Percentiles rank a stretch among this genome's conserved stretches.
Evolutionary conservation across 129 eudicot genomes (phyloP).

Genomic region (Calendula officinalis): DNA sequence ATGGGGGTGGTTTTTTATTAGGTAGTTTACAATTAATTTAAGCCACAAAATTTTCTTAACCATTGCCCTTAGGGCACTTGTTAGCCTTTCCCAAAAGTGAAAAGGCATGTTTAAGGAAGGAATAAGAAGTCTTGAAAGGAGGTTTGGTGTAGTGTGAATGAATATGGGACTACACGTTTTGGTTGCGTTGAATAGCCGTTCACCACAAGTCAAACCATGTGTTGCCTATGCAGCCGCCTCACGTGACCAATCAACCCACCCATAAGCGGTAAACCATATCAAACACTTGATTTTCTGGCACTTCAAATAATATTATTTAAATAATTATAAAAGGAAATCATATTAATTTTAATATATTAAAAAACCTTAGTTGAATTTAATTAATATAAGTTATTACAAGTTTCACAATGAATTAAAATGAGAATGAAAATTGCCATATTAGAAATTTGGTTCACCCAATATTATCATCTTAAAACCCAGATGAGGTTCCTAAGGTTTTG

Average conservation of each 20-base stretch:
- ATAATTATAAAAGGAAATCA: neutral
- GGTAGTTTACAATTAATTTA: no score
- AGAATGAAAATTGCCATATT: no score
- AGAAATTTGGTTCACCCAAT: no score
- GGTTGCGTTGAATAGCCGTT: constrained; percentile 11
- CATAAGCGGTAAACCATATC: neutral
- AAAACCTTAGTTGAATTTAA: no score
- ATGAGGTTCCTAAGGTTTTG: no score
- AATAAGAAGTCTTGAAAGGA: neutral
- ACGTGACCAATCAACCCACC: constrained; percentile 18
- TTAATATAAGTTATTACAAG: no score
- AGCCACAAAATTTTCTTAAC: no score
- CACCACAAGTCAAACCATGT: constrained; percentile 23
- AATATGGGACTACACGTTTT: constrained; percentile 18
- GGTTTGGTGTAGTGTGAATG: constrained; percentile 6
- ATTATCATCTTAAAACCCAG: no score
- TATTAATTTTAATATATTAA: neutral
- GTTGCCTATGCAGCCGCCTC: constrained; percentile 18
- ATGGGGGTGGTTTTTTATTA: no score
- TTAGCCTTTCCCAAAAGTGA: no score
- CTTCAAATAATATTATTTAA: neutral
- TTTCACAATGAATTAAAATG: no score
- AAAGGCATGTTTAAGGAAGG: neutral
- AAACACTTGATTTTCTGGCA: neutral
- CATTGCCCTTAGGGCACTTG: no score